These are phyloP conservation scores for Meira nashicola DNA, from an alignment of 1,284 basidiomycete species.

Conservation along the genomic window DNA sequence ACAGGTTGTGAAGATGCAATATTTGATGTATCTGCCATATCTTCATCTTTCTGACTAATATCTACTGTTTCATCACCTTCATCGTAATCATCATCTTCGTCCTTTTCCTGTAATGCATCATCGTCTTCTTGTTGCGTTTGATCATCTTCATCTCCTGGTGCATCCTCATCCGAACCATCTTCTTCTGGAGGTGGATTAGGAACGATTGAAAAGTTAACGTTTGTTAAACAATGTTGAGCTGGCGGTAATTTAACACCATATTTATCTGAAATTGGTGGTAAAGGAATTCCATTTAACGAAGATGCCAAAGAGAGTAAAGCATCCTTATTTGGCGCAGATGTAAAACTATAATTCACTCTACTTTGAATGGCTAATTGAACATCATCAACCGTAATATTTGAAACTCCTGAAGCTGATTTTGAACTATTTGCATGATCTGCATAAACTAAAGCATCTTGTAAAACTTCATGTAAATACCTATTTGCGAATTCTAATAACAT, in stretches of 20 bases:
- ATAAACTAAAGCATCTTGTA: conserved; percentile 84
- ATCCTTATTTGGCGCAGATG: conserved; percentile 88
- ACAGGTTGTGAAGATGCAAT: conserved; percentile 3
- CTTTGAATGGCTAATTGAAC: conserved; percentile 84
- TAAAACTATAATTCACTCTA: conserved; percentile 88
- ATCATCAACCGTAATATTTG: conserved; percentile 71
- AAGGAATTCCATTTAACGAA: conserved; percentile 79
- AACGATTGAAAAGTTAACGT: conserved; percentile 86
- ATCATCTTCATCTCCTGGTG: conserved; percentile 19
- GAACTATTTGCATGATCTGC: conserved; percentile 73
- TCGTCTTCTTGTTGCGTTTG: conserved; percentile 17
- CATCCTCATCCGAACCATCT: conserved; percentile 18
- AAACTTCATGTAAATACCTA: conserved; percentile 81
- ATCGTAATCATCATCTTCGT: not conserved
- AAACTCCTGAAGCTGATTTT: conserved; percentile 1
- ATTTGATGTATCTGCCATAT: not conserved
- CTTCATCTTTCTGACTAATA: conserved; percentile 8
- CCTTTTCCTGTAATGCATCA: conserved; percentile 10
- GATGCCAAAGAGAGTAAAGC: conserved; percentile 83
- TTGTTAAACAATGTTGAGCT: conserved; percentile 72
- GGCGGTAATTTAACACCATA: conserved; percentile 88
- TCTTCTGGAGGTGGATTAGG: conserved; percentile 72
- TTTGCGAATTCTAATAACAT: conserved; percentile 94
- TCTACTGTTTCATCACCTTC: conserved; percentile 1
- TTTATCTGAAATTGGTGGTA: conserved; percentile 88